Base-by-base conservation (phyloP, 495 filamentous ascomycete genomes). In the Ramalina peruviana region DNA sequence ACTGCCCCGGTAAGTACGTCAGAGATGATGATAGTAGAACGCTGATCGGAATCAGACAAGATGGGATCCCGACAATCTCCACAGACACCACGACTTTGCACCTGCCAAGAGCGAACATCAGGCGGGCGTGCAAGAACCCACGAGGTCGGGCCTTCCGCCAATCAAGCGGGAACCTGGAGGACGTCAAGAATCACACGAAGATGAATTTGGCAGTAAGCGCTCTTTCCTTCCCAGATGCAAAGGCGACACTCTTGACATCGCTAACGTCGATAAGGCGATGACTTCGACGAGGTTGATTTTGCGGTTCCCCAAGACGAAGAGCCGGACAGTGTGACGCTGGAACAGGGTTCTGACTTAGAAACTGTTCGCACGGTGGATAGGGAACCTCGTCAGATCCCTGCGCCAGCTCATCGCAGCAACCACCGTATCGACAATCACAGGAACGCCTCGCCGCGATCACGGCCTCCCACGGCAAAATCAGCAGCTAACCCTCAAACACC, bases 241-340 rank as follows among this genome's bases (percentile, higher is more conserved):
- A 58, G 70, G 49, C 13, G 10, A 36, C 53, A 56, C 27, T 38
- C 9, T 15, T 36, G 19, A 27, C n/a, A 1, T 16, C 1, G 26
- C 45, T 43, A 41, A 33, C 21, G 23, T 33, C 15, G 17, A 12
- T 9, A 33, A 74, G 73, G 70, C 54, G 73, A 75, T 54, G 73
- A 85, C 33, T 79, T 86, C 57, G 82, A 86, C 58, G 82, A 86
- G 65, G 80, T 76, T 21, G 83, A 88, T 60, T 86, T 88, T 59
- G 64, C 76, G 60, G 65, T 77, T 48, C 47, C 68, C 44, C 60
- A 74, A 36, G 74, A 74, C 15, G 76, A 76, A 19, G 71, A 76
- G 48, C 83, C 82, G 6, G 82, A 86, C 57, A 82, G 84, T 58
- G 69, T 84, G 15, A 56, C 71, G 0, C 51, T 78, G 6, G 52